Conservation (phyloP, 805 yeast genomes). For the Pichia exigua region DNA sequence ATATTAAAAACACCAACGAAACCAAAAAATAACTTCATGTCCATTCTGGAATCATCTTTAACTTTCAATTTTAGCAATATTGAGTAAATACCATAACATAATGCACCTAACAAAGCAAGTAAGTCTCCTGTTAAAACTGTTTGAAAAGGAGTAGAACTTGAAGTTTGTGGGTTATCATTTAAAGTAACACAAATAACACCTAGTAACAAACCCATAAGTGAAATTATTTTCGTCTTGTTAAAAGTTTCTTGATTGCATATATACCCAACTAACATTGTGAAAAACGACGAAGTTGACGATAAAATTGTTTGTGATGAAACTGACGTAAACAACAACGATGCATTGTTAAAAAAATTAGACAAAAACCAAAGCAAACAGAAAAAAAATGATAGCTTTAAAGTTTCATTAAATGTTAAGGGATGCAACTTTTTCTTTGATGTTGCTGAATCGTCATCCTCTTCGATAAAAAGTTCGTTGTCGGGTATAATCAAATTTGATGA, state of each 20-base stretch:
- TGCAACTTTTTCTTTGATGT: slow-evolving; percentile 1
- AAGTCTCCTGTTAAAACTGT: slow-evolving; percentile 56
- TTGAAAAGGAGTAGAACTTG: slow-evolving; percentile 11
- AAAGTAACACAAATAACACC: slow-evolving; percentile 80
- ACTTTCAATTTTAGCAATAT: slow-evolving; percentile 71
- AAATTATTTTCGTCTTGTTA: slow-evolving; percentile 55
- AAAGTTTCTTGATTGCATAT: slow-evolving; percentile 63
- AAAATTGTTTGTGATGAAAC: slow-evolving; percentile 93
- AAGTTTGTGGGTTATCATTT: slow-evolving; percentile 43
- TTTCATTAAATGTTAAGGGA: slow-evolving; percentile 45
- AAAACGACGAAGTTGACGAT: slow-evolving; percentile 87
- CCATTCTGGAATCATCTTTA: slow-evolving; percentile 63
- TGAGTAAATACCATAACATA: slow-evolving; percentile 88
- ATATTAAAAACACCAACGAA: slow-evolving; percentile 85
- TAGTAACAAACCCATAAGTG: slow-evolving; percentile 60
- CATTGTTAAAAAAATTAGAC: slow-evolving; percentile 84
- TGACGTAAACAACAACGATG: slow-evolving; percentile 78
- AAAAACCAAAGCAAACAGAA: slow-evolving; percentile 85
- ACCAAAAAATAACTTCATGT: slow-evolving; percentile 87
- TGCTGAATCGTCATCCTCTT: slow-evolving; percentile 1
- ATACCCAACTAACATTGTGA: slow-evolving; percentile 79
- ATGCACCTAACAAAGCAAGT: slow-evolving; percentile 76
- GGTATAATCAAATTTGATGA: not conserved
- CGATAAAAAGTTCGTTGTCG: not conserved
- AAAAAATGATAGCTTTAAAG: slow-evolving; percentile 66